Conservation (phyloP, 208 protist species). For the Acanthamoeba lenticulata region DNA sequence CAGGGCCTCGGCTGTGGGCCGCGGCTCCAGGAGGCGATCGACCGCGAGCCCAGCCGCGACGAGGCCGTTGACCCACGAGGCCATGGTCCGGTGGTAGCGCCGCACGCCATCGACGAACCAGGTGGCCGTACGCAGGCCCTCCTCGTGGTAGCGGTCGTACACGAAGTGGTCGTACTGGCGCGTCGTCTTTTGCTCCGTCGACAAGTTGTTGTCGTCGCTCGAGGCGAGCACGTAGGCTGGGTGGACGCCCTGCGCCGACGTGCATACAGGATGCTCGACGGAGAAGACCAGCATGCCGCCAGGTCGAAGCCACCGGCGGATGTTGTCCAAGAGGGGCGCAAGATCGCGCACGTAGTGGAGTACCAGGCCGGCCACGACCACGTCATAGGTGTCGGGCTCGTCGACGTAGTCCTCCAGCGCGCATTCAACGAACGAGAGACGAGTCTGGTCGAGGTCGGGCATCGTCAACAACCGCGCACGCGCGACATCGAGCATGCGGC, state of each 20-base stretch:
- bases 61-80: slow-evolving; percentile 2
- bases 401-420: not conserved
- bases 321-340: not conserved
- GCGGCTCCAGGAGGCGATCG: not conserved
- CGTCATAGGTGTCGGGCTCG: not conserved
- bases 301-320: not conserved
- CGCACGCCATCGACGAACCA: not conserved
- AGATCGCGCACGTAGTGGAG: slow-evolving; percentile 6
- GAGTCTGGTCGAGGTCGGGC: not conserved
- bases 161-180: not conserved
- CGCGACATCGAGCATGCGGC: not conserved
- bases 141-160: slow-evolving; percentile 8
- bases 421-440: not conserved
- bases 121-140: not conserved
- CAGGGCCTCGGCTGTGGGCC: not conserved
- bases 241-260: not conserved
- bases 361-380: not conserved
- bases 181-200: not conserved
- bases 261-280: not conserved
- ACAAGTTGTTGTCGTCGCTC: not conserved
- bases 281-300: not conserved
- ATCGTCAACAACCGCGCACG: not conserved
- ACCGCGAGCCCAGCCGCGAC: not conserved
- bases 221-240: not conserved
- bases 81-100: not conserved